Conservation (phyloP, 2,329 filamentous ascomycete species). For the Fusarium piperis region DNA sequence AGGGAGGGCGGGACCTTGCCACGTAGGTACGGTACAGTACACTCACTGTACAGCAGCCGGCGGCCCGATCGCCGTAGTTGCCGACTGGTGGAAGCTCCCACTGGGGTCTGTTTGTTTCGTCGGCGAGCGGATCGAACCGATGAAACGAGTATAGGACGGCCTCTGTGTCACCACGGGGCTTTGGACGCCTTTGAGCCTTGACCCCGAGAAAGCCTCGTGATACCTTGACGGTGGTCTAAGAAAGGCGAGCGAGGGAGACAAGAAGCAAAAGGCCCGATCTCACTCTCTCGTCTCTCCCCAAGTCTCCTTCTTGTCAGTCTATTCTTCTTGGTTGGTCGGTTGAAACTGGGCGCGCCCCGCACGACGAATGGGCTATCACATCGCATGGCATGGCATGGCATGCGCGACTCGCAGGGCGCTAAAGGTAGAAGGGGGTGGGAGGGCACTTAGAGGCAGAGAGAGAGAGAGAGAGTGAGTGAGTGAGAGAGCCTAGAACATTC, state of each 20-base stretch:
- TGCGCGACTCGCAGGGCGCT: conserved; percentile 33
- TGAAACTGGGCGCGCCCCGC: conserved; percentile 10
- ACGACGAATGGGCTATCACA: conserved; percentile 6
- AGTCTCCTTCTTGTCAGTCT: neutral
- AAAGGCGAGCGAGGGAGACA: neutral
- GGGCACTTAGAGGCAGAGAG: neutral
- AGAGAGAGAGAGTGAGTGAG: neutral
- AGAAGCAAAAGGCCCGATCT: conserved; percentile 27
- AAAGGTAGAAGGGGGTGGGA: conserved; percentile 10
- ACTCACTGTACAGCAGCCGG: conserved; percentile 16
- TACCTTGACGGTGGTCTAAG: conserved; percentile 25
- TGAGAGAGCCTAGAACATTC: conserved; percentile 5
- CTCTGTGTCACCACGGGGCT: conserved; percentile 16
- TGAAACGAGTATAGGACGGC: conserved; percentile 14
- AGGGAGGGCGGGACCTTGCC: conserved; percentile 32
- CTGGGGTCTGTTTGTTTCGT: neutral
- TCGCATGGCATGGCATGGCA: conserved; percentile 25
- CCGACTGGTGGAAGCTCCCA: conserved; percentile 29
- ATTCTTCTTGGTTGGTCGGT: conserved; percentile 7
- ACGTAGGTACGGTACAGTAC: conserved; percentile 13
- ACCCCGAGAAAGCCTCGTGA: conserved; percentile 18
- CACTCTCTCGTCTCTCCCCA: neutral
- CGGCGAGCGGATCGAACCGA: conserved; percentile 30
- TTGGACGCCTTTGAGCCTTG: conserved; percentile 12
- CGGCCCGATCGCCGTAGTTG: conserved; percentile 24